Evolutionary conservation across 2,329 filamentous ascomycete genomes (phyloP).

Genomic region (Leptodontidium sp.): DNA sequence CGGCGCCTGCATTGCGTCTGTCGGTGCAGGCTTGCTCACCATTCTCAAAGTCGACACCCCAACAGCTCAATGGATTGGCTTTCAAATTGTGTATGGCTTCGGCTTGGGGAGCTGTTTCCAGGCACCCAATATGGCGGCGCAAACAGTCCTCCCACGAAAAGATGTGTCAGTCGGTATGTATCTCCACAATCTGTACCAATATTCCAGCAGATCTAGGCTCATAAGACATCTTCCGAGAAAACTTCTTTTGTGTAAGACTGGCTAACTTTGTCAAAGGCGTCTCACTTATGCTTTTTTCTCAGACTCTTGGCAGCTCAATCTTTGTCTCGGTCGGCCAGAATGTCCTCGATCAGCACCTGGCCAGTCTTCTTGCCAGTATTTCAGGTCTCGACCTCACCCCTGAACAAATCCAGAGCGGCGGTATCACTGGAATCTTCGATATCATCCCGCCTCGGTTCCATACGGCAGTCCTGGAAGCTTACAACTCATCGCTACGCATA

Average conservation of each 20-base stretch:
- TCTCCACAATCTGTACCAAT: too few relatives aligned
- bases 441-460: slow-evolving; percentile 53
- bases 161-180: slow-evolving; percentile 58
- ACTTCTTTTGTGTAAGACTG: too few relatives aligned
- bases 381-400: slow-evolving; percentile 22
- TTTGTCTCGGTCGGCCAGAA: slow-evolving; percentile 64
- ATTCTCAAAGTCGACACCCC: slow-evolving; percentile 47
- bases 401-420: slow-evolving; percentile 44
- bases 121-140: slow-evolving; percentile 55
- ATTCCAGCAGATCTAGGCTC: too few relatives aligned
- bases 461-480: slow-evolving; percentile 57
- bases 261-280: slow-evolving; percentile 38
- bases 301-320: slow-evolving; percentile 63
- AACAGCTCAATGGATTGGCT: slow-evolving; percentile 48
- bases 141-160: slow-evolving; percentile 55
- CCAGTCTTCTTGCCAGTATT: slow-evolving; percentile 49
- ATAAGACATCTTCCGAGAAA: too few relatives aligned
- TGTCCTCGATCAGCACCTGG: slow-evolving; percentile 42
- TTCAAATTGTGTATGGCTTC: slow-evolving; percentile 38
- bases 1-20: slow-evolving; percentile 38
- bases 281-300: slow-evolving; percentile 61
- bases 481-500: slow-evolving; percentile 66
- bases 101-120: slow-evolving; percentile 35
- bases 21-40: slow-evolving; percentile 52
- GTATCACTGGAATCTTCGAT: slow-evolving; percentile 59